These are phyloP conservation scores for Ophiosphaerella herpotricha DNA, from an alignment of 2,329 filamentous ascomycete species.

Conservation along the genomic window DNA sequence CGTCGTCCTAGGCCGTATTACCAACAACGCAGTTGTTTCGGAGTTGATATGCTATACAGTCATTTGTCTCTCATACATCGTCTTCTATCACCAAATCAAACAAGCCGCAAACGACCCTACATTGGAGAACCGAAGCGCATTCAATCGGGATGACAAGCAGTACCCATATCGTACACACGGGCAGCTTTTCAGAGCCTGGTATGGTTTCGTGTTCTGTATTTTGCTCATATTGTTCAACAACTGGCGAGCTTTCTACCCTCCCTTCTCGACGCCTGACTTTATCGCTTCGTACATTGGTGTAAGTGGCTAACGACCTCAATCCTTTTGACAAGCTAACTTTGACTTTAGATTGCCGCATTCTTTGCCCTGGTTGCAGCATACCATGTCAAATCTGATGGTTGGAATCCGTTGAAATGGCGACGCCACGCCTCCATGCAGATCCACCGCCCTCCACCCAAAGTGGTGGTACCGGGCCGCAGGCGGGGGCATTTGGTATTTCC, in stretches of 20 bases:
- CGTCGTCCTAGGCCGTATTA: slow-evolving; percentile 41
- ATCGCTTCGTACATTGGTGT: slow-evolving; percentile 31
- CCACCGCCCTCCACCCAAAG: slow-evolving; percentile 31
- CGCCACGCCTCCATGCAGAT: slow-evolving; percentile 35
- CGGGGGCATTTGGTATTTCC: slow-evolving; percentile 28
- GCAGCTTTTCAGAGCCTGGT: slow-evolving; percentile 32
- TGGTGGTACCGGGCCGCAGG: slow-evolving; percentile 29
- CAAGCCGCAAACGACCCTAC: slow-evolving; percentile 27
- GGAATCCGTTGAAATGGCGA: slow-evolving; percentile 32
- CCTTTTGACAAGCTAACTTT: background rate
- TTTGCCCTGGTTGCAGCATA: slow-evolving; percentile 31
- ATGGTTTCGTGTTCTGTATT: slow-evolving; percentile 30
- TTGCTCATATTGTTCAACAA: slow-evolving; percentile 34
- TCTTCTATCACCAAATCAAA: slow-evolving; percentile 38
- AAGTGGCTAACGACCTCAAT: slow-evolving; percentile 3
- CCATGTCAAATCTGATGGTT: slow-evolving; percentile 31
- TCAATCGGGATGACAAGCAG: slow-evolving; percentile 35
- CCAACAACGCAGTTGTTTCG: slow-evolving; percentile 42
- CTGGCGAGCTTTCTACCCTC: slow-evolving; percentile 28
- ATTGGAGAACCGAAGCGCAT: slow-evolving; percentile 30
- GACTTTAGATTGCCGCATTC: slow-evolving; percentile 22
- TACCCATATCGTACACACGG: slow-evolving; percentile 34
- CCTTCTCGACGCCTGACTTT: slow-evolving; percentile 16
- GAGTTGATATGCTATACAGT: slow-evolving; percentile 45
- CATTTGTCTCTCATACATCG: slow-evolving; percentile 40